Conservation (phyloP, 805 yeast genomes). For the Candida sanyiensis region DNA sequence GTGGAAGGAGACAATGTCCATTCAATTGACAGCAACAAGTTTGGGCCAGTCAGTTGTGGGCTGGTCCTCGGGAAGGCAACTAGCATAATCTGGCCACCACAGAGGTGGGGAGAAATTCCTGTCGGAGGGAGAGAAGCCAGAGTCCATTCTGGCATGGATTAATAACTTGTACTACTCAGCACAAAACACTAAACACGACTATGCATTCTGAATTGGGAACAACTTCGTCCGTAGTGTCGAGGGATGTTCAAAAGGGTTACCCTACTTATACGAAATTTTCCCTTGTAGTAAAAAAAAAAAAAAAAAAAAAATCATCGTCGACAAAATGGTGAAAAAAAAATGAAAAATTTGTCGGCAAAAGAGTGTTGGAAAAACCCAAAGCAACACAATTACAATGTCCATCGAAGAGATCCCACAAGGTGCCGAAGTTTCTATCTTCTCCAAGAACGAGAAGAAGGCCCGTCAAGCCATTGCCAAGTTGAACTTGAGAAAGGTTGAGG, state of each 20-base stretch:
- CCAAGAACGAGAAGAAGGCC: conserved; percentile 94
- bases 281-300: too few relatives aligned
- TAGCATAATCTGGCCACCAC: conserved; percentile 63
- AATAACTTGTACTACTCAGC: background rate
- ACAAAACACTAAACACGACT: too few relatives aligned
- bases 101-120: conserved; percentile 46
- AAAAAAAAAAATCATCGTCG: conserved; percentile 17
- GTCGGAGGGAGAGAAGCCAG: conserved; percentile 52
- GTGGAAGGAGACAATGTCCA: conserved; percentile 90
- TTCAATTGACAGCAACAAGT: conserved; percentile 78
- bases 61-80: conserved; percentile 73
- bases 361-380: too few relatives aligned
- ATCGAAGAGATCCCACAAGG: conserved; percentile 68
- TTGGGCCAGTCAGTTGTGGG: conserved; percentile 85
- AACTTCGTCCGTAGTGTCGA: too few relatives aligned
- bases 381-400: conserved; percentile 23
- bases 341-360: conserved; percentile 6
- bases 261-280: too few relatives aligned
- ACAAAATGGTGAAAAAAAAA: background rate
- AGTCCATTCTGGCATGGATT: conserved; percentile 11
- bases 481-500: conserved; percentile 84
- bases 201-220: too few relatives aligned
- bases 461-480: conserved; percentile 83
- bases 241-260: too few relatives aligned
- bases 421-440: conserved; percentile 72